Conservation (phyloP, 1,284 basidiomycete genomes). For the Puccinia horiana region DNA sequence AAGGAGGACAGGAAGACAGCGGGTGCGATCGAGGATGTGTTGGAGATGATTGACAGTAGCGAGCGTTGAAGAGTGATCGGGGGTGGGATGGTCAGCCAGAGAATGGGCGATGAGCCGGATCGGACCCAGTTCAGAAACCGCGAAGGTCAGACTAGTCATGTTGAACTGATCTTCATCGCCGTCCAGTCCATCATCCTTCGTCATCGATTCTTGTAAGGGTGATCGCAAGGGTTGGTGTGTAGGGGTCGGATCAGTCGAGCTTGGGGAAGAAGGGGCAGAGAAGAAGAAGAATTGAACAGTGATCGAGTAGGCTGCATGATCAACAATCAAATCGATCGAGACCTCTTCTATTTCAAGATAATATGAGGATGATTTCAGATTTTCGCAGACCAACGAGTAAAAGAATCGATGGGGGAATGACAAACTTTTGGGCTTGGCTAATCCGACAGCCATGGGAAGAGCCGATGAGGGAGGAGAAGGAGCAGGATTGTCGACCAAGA, state of each 20-base stretch:
- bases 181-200: not conserved
- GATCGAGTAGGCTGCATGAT: slow-evolving; percentile 14
- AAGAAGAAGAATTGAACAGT: slow-evolving; percentile 12
- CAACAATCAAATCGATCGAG: slow-evolving; percentile 7
- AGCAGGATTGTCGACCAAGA: not conserved
- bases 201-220: not conserved
- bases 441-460: not conserved
- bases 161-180: not conserved
- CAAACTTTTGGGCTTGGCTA: not conserved
- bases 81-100: not conserved
- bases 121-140: not conserved
- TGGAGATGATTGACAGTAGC: not conserved
- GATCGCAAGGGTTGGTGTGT: not conserved
- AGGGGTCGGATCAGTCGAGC: not conserved
- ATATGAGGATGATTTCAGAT: not conserved
- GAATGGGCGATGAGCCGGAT: not conserved
- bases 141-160: not conserved
- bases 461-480: not conserved
- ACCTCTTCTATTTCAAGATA: not conserved
- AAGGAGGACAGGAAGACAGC: slow-evolving; percentile 4
- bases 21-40: not conserved
- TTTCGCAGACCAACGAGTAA: not conserved
- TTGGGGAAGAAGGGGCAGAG: not conserved
- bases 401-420: not conserved
- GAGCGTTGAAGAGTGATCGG: not conserved